Evolutionary conservation across 2,329 filamentous ascomycete species (phyloP), one percentile per base, ranked within the genome.

Genomic region (Ceratocystis cubensis): DNA sequence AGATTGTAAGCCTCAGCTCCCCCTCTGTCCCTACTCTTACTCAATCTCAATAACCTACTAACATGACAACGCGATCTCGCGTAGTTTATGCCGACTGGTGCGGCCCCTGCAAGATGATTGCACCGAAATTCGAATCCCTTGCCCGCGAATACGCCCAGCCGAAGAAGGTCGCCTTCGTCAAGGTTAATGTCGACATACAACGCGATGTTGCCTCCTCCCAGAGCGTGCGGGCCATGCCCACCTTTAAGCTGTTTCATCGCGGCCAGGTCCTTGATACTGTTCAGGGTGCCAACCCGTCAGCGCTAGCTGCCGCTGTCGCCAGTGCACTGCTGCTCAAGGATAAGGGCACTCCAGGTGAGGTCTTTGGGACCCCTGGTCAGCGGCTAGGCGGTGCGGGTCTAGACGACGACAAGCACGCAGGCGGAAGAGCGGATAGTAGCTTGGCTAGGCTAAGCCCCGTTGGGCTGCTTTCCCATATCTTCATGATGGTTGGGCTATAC

Each of bases 61-160:
- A 22, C 15, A 15, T n/a, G n/a, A 22, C 15, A 15, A 17, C n/a
- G 17, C 20, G 17, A 10, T 57, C 63, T 48, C 63, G 70, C 71
- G 63, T 72, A 95, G 91, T 96, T 81, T 95, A 94, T 74, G 93
- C 93, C 75, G 89, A 95, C 78, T 96, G 91, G 89, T 97, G 91
- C 76, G 88, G 88, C 66, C 91, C 93, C 73, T 96, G 92, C 83
- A 95, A 95, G 78, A 84, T 88, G 74, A 95, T 97, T 70, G 89
- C 89, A 63, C 93, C 93, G 22, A 84, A 89, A 67, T 97, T 95
- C 76, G 90, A 96, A 73, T 85, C 87, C 72, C 86, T 97, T 67
- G 84, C 91, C 61, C 81, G 82, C 68, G 88, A 93, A 75, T 84
- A 94, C 73, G 86, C 91, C 62, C 86, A 91, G 70, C 87, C 91